Percentiles rank a stretch among this genome's conserved stretches.
phyloP scores from a whole-genome alignment of 768 basidiomycete genomes.

The Suillus plorans region DNA sequence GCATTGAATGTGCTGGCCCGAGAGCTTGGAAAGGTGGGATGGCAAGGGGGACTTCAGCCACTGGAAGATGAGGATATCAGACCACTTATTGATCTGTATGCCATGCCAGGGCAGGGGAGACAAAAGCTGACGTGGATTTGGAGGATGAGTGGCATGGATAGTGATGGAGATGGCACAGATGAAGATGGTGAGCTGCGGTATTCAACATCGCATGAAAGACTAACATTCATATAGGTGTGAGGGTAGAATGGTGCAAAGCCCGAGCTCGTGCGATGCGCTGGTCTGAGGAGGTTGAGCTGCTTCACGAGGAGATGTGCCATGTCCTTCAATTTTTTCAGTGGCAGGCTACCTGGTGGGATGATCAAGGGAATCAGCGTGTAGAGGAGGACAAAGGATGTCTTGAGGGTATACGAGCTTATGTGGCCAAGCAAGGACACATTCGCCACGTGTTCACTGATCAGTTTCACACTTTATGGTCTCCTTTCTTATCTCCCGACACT shows the following conservation, averaged over 20 bases:
- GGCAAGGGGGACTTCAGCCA: background rate
- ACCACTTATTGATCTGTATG: background rate
- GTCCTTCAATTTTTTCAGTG: conserved; percentile 10
- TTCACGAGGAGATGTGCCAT: conserved; percentile 20
- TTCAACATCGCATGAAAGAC: background rate
- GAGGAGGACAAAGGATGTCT: background rate
- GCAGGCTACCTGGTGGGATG: conserved; percentile 14
- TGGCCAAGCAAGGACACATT: background rate
- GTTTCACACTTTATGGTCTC: background rate
- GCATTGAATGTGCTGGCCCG: background rate
- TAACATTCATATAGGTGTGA: background rate
- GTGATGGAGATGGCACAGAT: background rate
- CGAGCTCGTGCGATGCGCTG: conserved; percentile 14
- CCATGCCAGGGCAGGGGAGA: background rate
- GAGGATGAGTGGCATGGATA: background rate
- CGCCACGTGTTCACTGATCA: background rate
- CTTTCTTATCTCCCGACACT: background rate
- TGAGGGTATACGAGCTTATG: background rate
- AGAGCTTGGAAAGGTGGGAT: background rate
- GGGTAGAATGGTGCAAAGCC: background rate
- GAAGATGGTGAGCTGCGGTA: background rate
- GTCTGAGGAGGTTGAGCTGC: conserved; percentile 14
- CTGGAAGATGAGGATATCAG: background rate
- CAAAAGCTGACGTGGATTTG: background rate
- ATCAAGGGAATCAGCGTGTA: background rate